Base-by-base conservation (phyloP, 345 rosid genomes). In the Barbarea vulgaris region DNA sequence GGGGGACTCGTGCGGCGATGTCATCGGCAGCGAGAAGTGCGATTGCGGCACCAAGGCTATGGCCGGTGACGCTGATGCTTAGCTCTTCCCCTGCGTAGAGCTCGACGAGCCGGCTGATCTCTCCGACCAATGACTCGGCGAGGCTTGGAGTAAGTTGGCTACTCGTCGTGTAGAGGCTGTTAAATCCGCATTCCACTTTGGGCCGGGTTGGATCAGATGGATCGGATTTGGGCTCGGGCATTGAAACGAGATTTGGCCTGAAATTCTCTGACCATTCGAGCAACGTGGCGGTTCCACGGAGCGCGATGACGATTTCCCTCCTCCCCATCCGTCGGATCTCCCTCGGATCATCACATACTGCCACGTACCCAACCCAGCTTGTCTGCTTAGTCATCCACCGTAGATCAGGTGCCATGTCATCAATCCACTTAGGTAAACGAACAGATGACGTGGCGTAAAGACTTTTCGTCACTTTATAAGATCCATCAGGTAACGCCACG, bases 281-380 rank as follows among this genome's bases (percentile, higher is more conserved):
- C 36, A 96, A 95, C 37, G 99, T 95, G 24, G 97, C 64, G 0
- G 97, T 95, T n/a, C 99, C 99, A 0, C 99, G 97, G 9, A 95
- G 76, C 2, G 97, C 91, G 70, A 95, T 90, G n/a, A 91, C 88
- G 1, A 95, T 90, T 46, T 95, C 97, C 36, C 99, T 83, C 75
- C 99, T 84, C 0, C 97, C 97, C 97, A 95, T 87, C 74, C 99
- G 89, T 69, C 87, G 93, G 84, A 91, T 90, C 84, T 95, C 99
- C 10, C 50, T 77, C 31, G 25, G 73, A 46, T 95, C 97, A 13
- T 91, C 97, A 18, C 97, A 91, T 0, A 95, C 96, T 3, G 99
- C 99, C 4, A 95, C 97, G 71, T 85, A 95, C 3, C 99, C 99
- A 46, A 90, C 82, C 95, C 97, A 95, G 52, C 99, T 95, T 2